Conservation (phyloP, 352 stramenopile genomes). For the Blastocystis sp. region DNA sequence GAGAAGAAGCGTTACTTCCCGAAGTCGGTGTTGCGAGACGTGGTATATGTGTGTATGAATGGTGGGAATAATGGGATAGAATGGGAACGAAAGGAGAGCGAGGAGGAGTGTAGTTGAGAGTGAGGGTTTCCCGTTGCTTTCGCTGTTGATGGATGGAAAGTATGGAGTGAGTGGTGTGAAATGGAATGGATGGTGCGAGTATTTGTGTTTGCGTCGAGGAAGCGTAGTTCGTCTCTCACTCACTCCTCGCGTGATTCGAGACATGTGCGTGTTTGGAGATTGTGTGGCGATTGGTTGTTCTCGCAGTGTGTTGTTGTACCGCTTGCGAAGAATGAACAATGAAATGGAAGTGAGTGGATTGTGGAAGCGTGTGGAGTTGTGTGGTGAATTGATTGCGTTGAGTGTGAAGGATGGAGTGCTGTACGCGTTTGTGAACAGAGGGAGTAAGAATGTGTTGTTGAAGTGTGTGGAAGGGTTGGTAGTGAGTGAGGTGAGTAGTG, state of each 20-base stretch:
- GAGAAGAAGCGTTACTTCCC: conserved; percentile 59
- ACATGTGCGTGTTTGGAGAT: neutral
- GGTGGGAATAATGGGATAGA: conserved; percentile 12
- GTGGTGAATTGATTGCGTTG: neutral
- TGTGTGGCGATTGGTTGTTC: neutral
- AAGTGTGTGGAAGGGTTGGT: neutral
- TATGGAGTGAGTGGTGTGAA: neutral
- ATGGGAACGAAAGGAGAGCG: neutral
- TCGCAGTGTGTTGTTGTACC: neutral
- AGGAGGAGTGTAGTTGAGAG: neutral
- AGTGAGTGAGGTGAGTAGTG: neutral
- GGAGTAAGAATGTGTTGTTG: neutral
- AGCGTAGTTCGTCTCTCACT: neutral
- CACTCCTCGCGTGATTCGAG: neutral
- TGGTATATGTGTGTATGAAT: conserved; percentile 18
- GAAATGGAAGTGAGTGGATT: neutral
- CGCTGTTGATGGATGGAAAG: neutral
- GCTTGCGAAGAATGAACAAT: neutral
- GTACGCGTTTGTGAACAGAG: neutral
- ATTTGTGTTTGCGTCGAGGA: neutral
- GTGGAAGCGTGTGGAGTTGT: neutral
- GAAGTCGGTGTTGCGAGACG: conserved; percentile 15
- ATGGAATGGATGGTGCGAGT: neutral
- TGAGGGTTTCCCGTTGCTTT: neutral
- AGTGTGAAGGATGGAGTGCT: neutral